Base-by-base conservation (phyloP, 257 asterid species). In the Lantana camara region DNA sequence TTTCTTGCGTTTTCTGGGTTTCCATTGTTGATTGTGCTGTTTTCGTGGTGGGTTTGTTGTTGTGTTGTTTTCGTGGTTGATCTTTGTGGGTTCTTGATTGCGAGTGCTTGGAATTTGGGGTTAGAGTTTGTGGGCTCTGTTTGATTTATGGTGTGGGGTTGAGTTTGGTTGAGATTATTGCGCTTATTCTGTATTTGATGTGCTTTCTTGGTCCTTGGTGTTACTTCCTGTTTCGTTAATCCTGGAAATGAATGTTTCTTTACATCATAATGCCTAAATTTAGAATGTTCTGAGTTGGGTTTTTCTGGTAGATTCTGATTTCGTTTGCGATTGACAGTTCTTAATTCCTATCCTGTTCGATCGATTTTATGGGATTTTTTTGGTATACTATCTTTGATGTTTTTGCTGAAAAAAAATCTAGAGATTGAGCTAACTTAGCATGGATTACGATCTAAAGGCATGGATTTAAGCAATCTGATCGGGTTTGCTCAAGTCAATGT, bases 161-260 rank as follows among this genome's bases (percentile, higher is more conserved):
- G 47, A 27, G 19, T 19, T 54, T 32, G 47, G 15, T 2, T 8
- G 30, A 13, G 24, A 11, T 24, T 16, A n/a, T 16, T 54, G 67
- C 35, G 9, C 17, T 44, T n/a, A n/a, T 71, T 59, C 60, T 14
- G 49, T 40, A 5, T 66, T 63, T 50, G 11, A 5, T 54, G 12
- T 20, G 42, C 37, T 37, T 37, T 12, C 20, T 15, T 15, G 40
- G 35, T 52, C 45, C 17, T 60, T 11, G 7, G 45, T 54, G 29
- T 62, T 30, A 40, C 7, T 1, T 20, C 49, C 32, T 30, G 15
- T 9, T 29, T 44, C 7, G 42, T 48, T 12, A 13, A 14, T 27
- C 21, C 23, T 53, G 53, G 15, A 27, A 24, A 41, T 1, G 3
- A 35, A 15, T 35, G 58, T 59, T 34, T 20, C 13, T 41, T 13